Base-by-base conservation (phyloP, 1,284 basidiomycete genomes). In the Sporisorium exsertum region DNA sequence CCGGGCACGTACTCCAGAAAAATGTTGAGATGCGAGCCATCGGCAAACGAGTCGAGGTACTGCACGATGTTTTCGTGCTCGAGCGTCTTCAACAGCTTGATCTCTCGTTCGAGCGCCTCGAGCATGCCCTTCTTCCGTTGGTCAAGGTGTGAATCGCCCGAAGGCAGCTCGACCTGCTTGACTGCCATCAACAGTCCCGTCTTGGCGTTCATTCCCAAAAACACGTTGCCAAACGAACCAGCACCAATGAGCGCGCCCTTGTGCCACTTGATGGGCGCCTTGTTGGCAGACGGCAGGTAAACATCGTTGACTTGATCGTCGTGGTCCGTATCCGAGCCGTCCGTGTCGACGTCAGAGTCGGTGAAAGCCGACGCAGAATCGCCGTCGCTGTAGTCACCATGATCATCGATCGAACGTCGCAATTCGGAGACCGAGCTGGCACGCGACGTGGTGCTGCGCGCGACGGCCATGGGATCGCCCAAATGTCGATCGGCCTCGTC, bases 1-100 rank as follows among this genome's bases (percentile, higher is more conserved):
- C 97, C 97, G 5, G 97, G 97, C 5, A 99, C 96, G 82, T 99
- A 99, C 87, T 99, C 96, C 76, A 99, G 88, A 89, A 99, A 99
- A 87, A 99, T 99, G 86, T 99, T 98, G 72, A 99, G 90, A 84
- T 91, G 92, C 1, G 77, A 66, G 18, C 74, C 77, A 49, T 85
- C 84, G 4, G 80, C 78, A 40, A 75, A 81, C 26, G 81, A 83
- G 70, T 84, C 83, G 52, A 96, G 91, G 83, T 99, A 99, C 86
- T 98, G 95, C 50, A 99, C 97, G 70, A 99, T 98, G 83, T 98
- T 97, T 63, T 93, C 93, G 84, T 99, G 97, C 81, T 97, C 92
- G 29, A 99, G 87, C 63, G 94, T 93, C 86, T 97, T 95, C 73
- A 99, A 88, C 9, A 99, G 88, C 86, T 96, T 97, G 70, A 99